Conservation (phyloP, 2,329 filamentous ascomycete species). For the Elsinoe necatrix region DNA sequence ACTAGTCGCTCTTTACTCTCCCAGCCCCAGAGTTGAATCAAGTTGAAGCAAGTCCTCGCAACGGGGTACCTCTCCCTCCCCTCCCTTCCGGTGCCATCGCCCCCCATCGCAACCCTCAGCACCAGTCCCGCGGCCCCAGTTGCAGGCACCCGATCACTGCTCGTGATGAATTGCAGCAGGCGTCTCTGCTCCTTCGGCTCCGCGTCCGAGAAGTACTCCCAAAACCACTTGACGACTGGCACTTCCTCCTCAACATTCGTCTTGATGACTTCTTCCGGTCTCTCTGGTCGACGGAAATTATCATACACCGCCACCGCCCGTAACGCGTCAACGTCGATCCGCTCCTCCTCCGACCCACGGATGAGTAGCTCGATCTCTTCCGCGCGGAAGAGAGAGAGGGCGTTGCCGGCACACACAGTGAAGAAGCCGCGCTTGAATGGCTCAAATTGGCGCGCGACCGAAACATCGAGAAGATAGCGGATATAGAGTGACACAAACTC, state of each 20-base stretch:
- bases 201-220: slow-evolving; percentile 66
- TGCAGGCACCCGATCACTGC: slow-evolving; percentile 81
- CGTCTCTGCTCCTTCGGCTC: slow-evolving; percentile 62
- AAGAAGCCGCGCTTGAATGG: slow-evolving; percentile 93
- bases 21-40: slow-evolving; percentile 69
- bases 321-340: slow-evolving; percentile 65
- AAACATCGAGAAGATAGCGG: slow-evolving; percentile 66
- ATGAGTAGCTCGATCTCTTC: slow-evolving; percentile 88
- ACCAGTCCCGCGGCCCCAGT: slow-evolving; percentile 73
- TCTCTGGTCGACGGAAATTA: slow-evolving; percentile 53
- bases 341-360: slow-evolving; percentile 69
- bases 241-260: slow-evolving; percentile 47
- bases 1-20: slow-evolving; percentile 57
- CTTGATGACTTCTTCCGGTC: slow-evolving; percentile 55
- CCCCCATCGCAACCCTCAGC: slow-evolving; percentile 67
- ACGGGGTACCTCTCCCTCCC: slow-evolving; percentile 72
- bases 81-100: slow-evolving; percentile 41
- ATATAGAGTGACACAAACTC: slow-evolving; percentile 86
- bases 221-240: slow-evolving; percentile 75
- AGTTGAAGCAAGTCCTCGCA: slow-evolving; percentile 87
- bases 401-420: slow-evolving; percentile 82
- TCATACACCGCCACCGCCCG: slow-evolving; percentile 73
- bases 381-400: slow-evolving; percentile 74
- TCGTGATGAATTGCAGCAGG: slow-evolving; percentile 78
- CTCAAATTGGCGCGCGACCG: slow-evolving; percentile 75